phyloP scores from a whole-genome alignment of 441 rosid species.

The Oxalis stricta region DNA sequence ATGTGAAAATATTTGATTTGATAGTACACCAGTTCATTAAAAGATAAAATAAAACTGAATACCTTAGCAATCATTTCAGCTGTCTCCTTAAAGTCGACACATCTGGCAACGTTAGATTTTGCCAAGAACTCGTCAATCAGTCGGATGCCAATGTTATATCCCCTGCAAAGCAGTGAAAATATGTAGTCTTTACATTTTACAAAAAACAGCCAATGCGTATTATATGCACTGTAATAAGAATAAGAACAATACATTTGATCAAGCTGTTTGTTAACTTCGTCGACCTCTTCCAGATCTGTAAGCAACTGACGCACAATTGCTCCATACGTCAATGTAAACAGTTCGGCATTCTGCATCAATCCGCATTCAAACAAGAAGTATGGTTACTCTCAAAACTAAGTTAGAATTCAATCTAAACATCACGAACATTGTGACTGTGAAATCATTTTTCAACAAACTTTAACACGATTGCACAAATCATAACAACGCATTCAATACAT shows the following conservation, averaged over 20 bases:
- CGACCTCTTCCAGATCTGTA: constrained; percentile 89
- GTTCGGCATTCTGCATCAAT: constrained; percentile 67
- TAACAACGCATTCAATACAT: background rate
- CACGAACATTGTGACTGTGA: too few relatives aligned
- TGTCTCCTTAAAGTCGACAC: constrained; percentile 88
- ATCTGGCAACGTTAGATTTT: constrained; percentile 74
- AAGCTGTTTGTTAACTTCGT: constrained; percentile 92
- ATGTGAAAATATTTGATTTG: background rate
- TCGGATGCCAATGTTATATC: constrained; percentile 84
- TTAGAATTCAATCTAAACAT: too few relatives aligned
- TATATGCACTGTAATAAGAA: background rate
- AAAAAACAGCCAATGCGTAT: too few relatives aligned
- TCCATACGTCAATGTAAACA: constrained; percentile 81
- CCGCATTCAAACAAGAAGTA: background rate
- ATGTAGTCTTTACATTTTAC: too few relatives aligned
- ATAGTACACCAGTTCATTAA: background rate
- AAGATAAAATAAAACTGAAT: background rate
- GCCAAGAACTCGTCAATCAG: constrained; percentile 84
- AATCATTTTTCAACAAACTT: too few relatives aligned
- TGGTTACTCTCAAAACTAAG: too few relatives aligned
- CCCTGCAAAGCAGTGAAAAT: constrained; percentile 41
- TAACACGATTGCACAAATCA: background rate
- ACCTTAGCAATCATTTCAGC: constrained; percentile 89
- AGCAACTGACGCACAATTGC: constrained; percentile 86
- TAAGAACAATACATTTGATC: constrained; percentile 61